These are phyloP conservation scores for Hymenoscyphus scutula DNA, from an alignment of 2,329 filamentous ascomycete species.

Conservation along the genomic window DNA sequence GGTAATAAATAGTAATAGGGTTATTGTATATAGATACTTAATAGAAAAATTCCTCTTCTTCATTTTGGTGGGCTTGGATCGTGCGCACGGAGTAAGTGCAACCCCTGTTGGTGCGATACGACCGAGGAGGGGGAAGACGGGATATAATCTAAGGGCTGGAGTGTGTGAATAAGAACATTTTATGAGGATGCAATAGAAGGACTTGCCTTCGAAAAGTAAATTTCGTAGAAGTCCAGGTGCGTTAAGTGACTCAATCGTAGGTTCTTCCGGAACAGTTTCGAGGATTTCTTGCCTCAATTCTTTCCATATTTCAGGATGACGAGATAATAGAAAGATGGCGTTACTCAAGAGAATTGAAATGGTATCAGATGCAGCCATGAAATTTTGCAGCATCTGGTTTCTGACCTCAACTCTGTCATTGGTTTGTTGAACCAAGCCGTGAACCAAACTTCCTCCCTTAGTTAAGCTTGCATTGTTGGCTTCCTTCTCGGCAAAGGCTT, in stretches of 20 bases:
- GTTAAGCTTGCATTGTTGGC: background rate
- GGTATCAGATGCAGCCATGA: conserved; percentile 3
- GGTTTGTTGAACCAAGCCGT: background rate
- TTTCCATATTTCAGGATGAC: background rate
- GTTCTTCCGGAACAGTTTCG: background rate
- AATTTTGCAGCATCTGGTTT: background rate
- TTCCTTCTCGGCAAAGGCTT: background rate
- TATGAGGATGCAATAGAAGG: background rate
- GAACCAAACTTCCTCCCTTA: conserved; percentile 2
- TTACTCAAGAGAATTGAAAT: conserved; percentile 5
- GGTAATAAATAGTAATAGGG: no score
- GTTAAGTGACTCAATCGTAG: background rate
- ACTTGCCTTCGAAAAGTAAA: background rate
- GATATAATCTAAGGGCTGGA: conserved; percentile 1
- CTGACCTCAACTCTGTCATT: background rate
- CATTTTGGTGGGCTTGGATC: no score
- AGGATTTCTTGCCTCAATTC: background rate
- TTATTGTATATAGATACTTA: no score
- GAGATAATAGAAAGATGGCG: background rate
- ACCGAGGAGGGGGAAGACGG: background rate
- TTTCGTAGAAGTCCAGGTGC: background rate
- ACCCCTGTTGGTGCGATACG: background rate
- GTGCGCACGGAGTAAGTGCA: no score
- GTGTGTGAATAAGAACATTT: background rate
- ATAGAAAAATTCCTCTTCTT: no score